phyloP scores from a whole-genome alignment of 352 stramenopile species.

The Phytophthora colocasiae region DNA sequence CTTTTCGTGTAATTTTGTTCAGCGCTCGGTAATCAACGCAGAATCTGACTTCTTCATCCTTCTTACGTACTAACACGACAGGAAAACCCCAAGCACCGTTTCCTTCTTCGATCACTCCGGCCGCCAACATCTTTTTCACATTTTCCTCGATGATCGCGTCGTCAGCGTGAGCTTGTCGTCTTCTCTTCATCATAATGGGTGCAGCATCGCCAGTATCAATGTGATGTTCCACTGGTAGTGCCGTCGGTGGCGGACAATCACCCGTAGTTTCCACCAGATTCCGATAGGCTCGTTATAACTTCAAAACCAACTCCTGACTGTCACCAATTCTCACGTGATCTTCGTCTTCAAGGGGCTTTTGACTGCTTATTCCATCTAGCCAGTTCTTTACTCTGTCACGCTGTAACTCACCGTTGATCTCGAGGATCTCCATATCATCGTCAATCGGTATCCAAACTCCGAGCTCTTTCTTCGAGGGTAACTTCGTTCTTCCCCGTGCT shows the following conservation, averaged over 20 bases:
- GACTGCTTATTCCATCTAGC: background rate
- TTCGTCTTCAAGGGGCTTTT: background rate
- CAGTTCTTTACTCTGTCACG: background rate
- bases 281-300: background rate
- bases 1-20: too few species aligned
- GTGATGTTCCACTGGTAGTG: too few species aligned
- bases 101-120: too few species aligned
- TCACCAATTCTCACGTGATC: background rate
- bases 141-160: too few species aligned
- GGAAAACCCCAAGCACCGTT: too few species aligned
- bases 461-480: constrained; percentile 4
- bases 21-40: too few species aligned
- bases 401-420: background rate
- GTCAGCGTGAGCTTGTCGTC: too few species aligned
- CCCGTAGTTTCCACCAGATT: background rate
- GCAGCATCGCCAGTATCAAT: too few species aligned
- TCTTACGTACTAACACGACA: too few species aligned
- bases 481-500: background rate
- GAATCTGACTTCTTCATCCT: too few species aligned
- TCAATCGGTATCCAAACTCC: background rate
- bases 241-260: background rate
- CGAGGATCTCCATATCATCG: background rate
- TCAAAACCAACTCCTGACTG: background rate
- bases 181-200: too few species aligned
- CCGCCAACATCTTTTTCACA: too few species aligned